phyloP scores from a whole-genome alignment of 768 basidiomycete genomes.

The Lentinula detonsa region DNA sequence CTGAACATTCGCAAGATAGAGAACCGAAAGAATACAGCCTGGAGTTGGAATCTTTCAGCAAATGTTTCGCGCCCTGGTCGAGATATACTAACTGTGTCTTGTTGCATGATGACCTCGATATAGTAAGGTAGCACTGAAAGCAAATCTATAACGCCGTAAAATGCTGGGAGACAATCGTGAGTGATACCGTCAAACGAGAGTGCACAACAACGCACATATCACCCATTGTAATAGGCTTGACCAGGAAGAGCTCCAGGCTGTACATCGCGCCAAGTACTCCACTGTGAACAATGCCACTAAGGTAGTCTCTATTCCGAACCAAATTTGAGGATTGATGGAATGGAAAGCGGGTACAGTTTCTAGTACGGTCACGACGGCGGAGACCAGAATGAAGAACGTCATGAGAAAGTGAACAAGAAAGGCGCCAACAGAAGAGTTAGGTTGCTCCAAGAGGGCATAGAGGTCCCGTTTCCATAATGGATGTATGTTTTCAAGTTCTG shows the following conservation, averaged over 20 bases:
- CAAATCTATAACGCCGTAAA: conserved; percentile 82
- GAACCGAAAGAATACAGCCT: conserved; percentile 86
- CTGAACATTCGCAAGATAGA: conserved; percentile 90
- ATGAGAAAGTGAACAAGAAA: conserved; percentile 70
- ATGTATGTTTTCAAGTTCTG: conserved; percentile 25
- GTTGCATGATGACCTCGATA: conserved; percentile 74
- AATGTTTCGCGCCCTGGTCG: not conserved
- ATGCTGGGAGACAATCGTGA: conserved; percentile 36
- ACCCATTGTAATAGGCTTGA: conserved; percentile 56
- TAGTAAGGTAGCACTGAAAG: conserved; percentile 87
- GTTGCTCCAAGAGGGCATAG: conserved; percentile 72
- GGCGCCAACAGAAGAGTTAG: conserved; percentile 69
- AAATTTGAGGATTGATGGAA: conserved; percentile 57
- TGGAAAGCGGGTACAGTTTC: conserved; percentile 80
- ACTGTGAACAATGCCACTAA: conserved; percentile 78
- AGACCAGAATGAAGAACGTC: conserved; percentile 67
- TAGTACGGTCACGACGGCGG: conserved; percentile 69
- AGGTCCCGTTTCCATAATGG: conserved; percentile 60
- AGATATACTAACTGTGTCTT: conserved; percentile 68
- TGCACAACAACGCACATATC: conserved; percentile 43
- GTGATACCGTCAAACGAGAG: conserved; percentile 1
- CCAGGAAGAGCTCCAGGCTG: conserved; percentile 76
- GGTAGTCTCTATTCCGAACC: conserved; percentile 86
- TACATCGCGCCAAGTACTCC: conserved; percentile 67
- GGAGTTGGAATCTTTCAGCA: not conserved